Evolutionary conservation across 1,139 yeast genomes (phyloP).

Genomic region (Candida tropicalis): DNA sequence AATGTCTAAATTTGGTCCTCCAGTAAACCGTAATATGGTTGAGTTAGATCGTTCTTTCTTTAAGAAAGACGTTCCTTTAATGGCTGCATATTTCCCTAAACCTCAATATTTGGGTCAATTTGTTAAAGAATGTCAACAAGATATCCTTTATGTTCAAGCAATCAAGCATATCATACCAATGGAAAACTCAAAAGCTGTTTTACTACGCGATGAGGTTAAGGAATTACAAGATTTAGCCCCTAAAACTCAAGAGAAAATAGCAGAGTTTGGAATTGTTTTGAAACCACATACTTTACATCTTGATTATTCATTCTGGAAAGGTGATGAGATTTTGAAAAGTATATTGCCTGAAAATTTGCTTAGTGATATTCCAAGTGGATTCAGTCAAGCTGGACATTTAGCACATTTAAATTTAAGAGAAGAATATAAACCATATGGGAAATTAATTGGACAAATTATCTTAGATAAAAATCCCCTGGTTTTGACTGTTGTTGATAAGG

Average conservation of each 20-base stretch:
- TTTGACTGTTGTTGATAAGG: slow-evolving; percentile 91
- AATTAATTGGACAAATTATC: slow-evolving; percentile 84
- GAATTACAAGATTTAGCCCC: slow-evolving; percentile 36
- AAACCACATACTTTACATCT: slow-evolving; percentile 59
- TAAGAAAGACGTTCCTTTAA: slow-evolving; percentile 53
- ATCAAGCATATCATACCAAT: slow-evolving; percentile 65
- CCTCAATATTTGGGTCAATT: slow-evolving; percentile 61
- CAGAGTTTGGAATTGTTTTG: slow-evolving; percentile 48
- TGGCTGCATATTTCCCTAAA: slow-evolving; percentile 70
- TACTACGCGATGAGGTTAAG: slow-evolving; percentile 41
- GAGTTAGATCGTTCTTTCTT: slow-evolving; percentile 68
- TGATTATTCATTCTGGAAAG: slow-evolving; percentile 80
- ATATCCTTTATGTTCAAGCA: slow-evolving; percentile 63
- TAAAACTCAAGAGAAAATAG: slow-evolving; percentile 45
- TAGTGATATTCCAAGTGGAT: slow-evolving; percentile 85
- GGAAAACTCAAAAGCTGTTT: slow-evolving; percentile 57
- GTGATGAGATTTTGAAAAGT: slow-evolving; percentile 80
- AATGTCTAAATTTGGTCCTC: slow-evolving; percentile 56
- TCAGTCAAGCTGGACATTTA: slow-evolving; percentile 92
- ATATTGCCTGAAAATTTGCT: slow-evolving; percentile 72
- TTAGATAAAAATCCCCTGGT: slow-evolving; percentile 82
- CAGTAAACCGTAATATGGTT: slow-evolving; percentile 66
- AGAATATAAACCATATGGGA: slow-evolving; percentile 81
- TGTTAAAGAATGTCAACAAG: slow-evolving; percentile 54
- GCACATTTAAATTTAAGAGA: slow-evolving; percentile 89